phyloP scores from a whole-genome alignment of 1,139 yeast genomes.

The Debaryomycetaceae sp. region DNA sequence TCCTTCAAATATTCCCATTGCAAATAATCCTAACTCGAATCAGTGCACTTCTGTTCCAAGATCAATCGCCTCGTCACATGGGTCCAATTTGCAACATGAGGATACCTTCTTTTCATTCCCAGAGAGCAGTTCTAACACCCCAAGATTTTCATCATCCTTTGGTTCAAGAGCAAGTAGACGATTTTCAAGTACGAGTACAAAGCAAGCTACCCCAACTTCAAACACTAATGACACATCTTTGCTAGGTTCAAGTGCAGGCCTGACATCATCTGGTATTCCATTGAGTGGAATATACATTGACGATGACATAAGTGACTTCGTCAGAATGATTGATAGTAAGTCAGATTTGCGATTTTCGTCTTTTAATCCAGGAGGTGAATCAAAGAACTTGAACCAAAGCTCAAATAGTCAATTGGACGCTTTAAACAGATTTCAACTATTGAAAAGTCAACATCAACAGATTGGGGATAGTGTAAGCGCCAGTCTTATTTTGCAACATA shows the following conservation, averaged over 20 bases:
- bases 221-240: constrained; percentile 20
- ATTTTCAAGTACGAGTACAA: constrained; percentile 34
- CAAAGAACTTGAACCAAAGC: constrained; percentile 9
- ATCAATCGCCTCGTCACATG: constrained; percentile 42
- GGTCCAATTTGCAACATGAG: constrained; percentile 22
- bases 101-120: constrained; percentile 19
- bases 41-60: constrained; percentile 29
- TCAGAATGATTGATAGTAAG: constrained; percentile 72
- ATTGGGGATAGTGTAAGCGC: constrained; percentile 52
- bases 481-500: constrained; percentile 31
- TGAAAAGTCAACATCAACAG: constrained; percentile 42
- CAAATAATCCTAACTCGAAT: constrained; percentile 10
- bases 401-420: constrained; percentile 21
- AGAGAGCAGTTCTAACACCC: constrained; percentile 30
- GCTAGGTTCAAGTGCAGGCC: constrained; percentile 35
- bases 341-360: constrained; percentile 42
- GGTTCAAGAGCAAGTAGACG: constrained; percentile 51
- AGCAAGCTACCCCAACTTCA: constrained; percentile 26
- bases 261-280: constrained; percentile 36
- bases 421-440: constrained; percentile 34
- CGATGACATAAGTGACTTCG: constrained; percentile 78
- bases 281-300: constrained; percentile 47
- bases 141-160: constrained; percentile 53
- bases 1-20: constrained; percentile 27
- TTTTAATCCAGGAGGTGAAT: constrained; percentile 7